Base-by-base conservation (phyloP, 768 basidiomycete species). In the Suillus luteus region DNA sequence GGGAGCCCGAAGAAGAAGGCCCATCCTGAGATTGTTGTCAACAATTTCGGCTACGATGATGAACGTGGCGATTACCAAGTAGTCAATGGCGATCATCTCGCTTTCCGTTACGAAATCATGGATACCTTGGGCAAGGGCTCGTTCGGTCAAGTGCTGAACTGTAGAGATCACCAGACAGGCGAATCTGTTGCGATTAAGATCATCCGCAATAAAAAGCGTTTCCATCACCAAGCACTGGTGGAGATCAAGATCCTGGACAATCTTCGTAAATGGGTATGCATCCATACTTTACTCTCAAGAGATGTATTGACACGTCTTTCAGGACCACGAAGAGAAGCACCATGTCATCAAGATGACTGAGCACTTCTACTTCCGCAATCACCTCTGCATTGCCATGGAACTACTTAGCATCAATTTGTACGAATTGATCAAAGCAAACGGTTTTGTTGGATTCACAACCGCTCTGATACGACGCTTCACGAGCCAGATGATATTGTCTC, bases 141-240 rank as follows among this genome's bases (percentile, higher is more conserved):
- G 9, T 99, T 99, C 69, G 97, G 97, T 19, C 97, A 99, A 73
- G 97, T 99, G 15, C 77, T 98, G 22, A 90, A 93, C 72, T 98
- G 96, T 76, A 89, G 96, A 48, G 97, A 99, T 77, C 93, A 99
- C 73, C 88, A 87, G 71, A 95, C 95, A 14, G 97, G 97, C 11
- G 86, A 92, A 70, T 95, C 94, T n/a, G 93, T 99, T 11, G 97
- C 97, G 19, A 89, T 99, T 80, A 99, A 99, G 83, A 99, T 99
- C 66, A 99, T 99, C 70, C 88, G 97, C 46, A 99, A 99, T 81
- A 99, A 98, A 83, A 98, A 99, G 77, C 85, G 97, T 55, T 99
- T 99, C 81, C 96, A 99, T 75, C 93, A 96, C 70, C 97, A 99
- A 75, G 97, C 96, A 1, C 76, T 99, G 51, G 96, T 99, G n/a